phyloP scores from a whole-genome alignment of 331 rosid genomes.

The Quercus tomentella region DNA sequence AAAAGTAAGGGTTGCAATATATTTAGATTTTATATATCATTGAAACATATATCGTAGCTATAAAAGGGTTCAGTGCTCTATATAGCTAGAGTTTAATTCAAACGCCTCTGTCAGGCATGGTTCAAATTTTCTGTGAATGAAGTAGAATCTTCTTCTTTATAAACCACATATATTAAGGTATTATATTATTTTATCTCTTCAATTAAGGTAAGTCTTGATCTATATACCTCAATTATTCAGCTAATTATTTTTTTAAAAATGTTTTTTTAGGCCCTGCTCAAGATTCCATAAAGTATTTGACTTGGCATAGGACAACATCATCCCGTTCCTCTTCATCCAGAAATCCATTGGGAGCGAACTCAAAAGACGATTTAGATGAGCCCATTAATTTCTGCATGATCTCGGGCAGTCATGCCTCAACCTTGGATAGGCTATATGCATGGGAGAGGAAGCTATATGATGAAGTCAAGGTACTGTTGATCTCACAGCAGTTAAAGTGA shows the following conservation, averaged over 20 bases:
- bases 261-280: slow-evolving; percentile 62
- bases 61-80: background rate
- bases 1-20: background rate
- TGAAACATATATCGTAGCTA: background rate
- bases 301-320: slow-evolving; percentile 89
- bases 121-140: background rate
- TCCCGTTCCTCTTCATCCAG: slow-evolving; percentile 89
- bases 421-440: slow-evolving; percentile 91
- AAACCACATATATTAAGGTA: background rate
- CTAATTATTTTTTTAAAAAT: background rate
- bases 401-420: slow-evolving; percentile 94
- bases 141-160: background rate
- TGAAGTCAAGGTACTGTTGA: slow-evolving; percentile 83
- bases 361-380: slow-evolving; percentile 63
- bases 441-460: slow-evolving; percentile 98
- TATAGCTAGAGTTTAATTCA: background rate
- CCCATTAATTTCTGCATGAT: slow-evolving; percentile 63
- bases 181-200: background rate
- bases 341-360: slow-evolving; percentile 64
- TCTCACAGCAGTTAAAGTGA: slow-evolving; percentile 3
- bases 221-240: background rate
- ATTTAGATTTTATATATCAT: background rate
- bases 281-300: slow-evolving; percentile 59
- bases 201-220: background rate
- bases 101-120: background rate